Base-by-base conservation (phyloP, 768 basidiomycete genomes). In the Fibroporia radiculosa region DNA sequence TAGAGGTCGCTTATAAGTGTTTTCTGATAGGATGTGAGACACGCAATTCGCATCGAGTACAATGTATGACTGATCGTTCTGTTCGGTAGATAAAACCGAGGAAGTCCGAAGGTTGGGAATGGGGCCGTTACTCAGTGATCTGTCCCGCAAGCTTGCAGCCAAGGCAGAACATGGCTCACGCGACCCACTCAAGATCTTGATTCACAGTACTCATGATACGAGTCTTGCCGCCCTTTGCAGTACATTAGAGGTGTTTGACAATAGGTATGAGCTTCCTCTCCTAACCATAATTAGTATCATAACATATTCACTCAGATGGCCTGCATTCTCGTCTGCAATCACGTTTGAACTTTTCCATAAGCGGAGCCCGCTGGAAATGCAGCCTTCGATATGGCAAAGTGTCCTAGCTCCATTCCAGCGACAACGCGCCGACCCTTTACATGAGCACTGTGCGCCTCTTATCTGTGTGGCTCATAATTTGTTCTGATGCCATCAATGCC, bases 71-170 rank as follows among this genome's bases (percentile, higher is more conserved):
- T 13, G 25, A 6, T 48, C n/a, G 10, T 22, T 33, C 45, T 56
- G 32, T 50, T 24, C 11, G 25, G 7, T 35, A 83, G 86, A 88
- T 61, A 77, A 77, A 59, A 76, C 76, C 0, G 79, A 82, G 54
- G 85, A 88, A 67, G 82, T 85, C 44, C 73, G 82, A 1, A 71
- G 78, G 29, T 66, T 92, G 4, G 85, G 83, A 1, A 82, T 89
- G 82, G 89, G 88, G 1, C 78, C 75, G 8, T 68, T 90, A 10
- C 71, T 92, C 3, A 67, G 71, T 6, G 83, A 86, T 38, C 58
- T 90, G 31, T 64, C 72, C n/a, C 55, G 59, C 23, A 80, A 77
- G 55, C 81, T 90, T 76, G 69, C 78, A 44, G 58, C 61, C 34
- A 84, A 85, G 59, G 67, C 70, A 1, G 60, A 68, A 7, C 53